Percentiles rank a stretch among this genome's conserved stretches.
Conservation (phyloP, 2,329 filamentous ascomycete species). For the Epichloe scottii region DNA sequence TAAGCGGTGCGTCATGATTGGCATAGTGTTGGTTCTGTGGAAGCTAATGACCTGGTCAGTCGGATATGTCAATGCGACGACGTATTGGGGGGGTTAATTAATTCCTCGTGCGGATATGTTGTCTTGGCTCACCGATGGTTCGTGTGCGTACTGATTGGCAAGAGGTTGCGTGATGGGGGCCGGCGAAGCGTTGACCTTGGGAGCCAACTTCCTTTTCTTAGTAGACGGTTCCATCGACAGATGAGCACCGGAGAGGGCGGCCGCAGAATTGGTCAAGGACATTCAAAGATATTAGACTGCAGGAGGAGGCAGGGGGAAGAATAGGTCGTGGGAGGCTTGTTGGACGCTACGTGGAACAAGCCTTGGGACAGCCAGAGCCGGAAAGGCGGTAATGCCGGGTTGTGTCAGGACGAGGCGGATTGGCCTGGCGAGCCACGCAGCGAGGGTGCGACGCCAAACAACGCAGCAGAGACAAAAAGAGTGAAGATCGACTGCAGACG, state of each 20-base stretch:
- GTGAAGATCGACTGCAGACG: neutral
- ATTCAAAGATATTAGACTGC: neutral
- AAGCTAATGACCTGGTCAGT: constrained; percentile 3
- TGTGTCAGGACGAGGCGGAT: constrained; percentile 3
- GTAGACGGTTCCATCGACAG: constrained; percentile 29
- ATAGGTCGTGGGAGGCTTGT: neutral
- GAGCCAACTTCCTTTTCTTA: constrained; percentile 32
- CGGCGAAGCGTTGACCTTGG: constrained; percentile 24
- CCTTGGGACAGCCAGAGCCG: neutral
- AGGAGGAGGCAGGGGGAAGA: neutral
- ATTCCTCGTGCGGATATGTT: neutral
- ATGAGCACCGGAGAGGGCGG: constrained; percentile 7
- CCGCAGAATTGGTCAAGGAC: constrained; percentile 9
- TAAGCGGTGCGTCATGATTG: constrained; percentile 26
- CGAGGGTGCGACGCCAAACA: neutral
- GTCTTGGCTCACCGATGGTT: constrained; percentile 6
- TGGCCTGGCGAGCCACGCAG: constrained; percentile 2
- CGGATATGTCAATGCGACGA: neutral
- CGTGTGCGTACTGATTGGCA: constrained; percentile 1
- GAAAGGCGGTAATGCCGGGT: neutral
- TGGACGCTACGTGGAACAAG: neutral
- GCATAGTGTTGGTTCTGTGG: constrained; percentile 20
- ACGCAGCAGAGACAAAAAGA: neutral
- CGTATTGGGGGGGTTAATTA: neutral
- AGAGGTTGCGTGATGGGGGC: constrained; percentile 18